phyloP scores from a whole-genome alignment of 176 grass and related monocot genomes.

The Phoenix roebelenii region DNA sequence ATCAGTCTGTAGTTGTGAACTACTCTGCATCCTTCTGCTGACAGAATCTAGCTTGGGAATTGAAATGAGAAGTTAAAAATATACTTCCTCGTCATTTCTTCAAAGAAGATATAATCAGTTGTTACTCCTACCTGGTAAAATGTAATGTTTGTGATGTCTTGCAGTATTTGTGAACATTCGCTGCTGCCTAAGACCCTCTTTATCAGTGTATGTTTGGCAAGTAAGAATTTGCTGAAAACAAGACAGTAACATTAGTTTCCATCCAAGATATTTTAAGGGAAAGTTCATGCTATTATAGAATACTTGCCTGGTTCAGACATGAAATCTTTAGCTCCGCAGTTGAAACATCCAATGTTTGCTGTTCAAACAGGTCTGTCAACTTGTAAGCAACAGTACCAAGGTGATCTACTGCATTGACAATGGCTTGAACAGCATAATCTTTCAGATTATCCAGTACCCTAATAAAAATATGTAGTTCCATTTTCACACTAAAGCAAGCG shows the following conservation, averaged over 20 bases:
- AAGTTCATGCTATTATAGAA: neutral
- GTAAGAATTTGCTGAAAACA: slow-evolving; percentile 54
- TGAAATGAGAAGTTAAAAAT: slow-evolving; percentile 17
- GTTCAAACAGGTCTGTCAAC: slow-evolving; percentile 74
- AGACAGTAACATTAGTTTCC: slow-evolving; percentile 7
- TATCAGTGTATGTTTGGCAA: slow-evolving; percentile 89
- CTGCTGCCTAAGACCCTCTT: slow-evolving; percentile 88
- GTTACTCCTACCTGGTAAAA: slow-evolving; percentile 50
- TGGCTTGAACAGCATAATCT: slow-evolving; percentile 83
- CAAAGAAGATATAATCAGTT: neutral
- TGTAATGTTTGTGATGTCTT: slow-evolving; percentile 88
- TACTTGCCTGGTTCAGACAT: slow-evolving; percentile 62
- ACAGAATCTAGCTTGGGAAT: slow-evolving; percentile 31
- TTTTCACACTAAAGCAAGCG: neutral
- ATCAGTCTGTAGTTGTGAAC: slow-evolving; percentile 39
- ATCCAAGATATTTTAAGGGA: too few species aligned
- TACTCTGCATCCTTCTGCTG: slow-evolving; percentile 41
- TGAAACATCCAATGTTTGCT: slow-evolving; percentile 60
- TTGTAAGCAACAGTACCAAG: slow-evolving; percentile 90
- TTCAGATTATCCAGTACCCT: slow-evolving; percentile 96
- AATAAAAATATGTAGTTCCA: slow-evolving; percentile 22
- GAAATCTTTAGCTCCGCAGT: slow-evolving; percentile 66
- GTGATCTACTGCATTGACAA: slow-evolving; percentile 96
- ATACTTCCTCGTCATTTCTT: slow-evolving; percentile 10
- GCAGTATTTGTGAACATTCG: slow-evolving; percentile 37